phyloP scores from a whole-genome alignment of 2,329 filamentous ascomycete species.

The Pseudopithomyces maydicus region DNA sequence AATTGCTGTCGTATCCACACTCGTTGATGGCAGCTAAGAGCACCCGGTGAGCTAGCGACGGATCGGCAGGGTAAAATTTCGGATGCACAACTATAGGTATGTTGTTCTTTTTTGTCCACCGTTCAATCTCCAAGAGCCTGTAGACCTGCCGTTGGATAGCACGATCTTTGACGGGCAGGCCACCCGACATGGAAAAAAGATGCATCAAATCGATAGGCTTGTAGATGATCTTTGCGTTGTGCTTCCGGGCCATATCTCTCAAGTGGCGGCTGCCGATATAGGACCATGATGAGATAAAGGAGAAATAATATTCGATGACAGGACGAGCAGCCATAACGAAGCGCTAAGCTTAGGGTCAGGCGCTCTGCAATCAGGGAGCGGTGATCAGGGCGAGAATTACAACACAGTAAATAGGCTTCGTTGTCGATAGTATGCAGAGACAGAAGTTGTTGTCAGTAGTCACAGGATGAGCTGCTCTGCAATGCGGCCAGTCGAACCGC shows the following conservation, averaged over 20 bases:
- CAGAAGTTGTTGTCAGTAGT: too few relatives aligned
- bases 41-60: slow-evolving; percentile 36
- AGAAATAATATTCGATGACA: slow-evolving; percentile 29
- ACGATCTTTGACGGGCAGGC: slow-evolving; percentile 39
- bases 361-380: background rate
- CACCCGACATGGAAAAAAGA: slow-evolving; percentile 39
- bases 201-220: slow-evolving; percentile 38
- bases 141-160: slow-evolving; percentile 36
- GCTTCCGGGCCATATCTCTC: slow-evolving; percentile 20
- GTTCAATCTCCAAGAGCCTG: slow-evolving; percentile 22
- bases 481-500: too few relatives aligned
- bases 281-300: slow-evolving; percentile 40
- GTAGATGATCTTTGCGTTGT: slow-evolving; percentile 32
- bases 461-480: too few relatives aligned
- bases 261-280: slow-evolving; percentile 36
- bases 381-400: background rate
- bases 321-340: slow-evolving; percentile 2
- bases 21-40: slow-evolving; percentile 24
- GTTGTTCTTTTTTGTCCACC: slow-evolving; percentile 31
- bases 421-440: too few relatives aligned
- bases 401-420: background rate
- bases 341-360: background rate
- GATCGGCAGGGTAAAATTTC: slow-evolving; percentile 20
- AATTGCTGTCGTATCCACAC: slow-evolving; percentile 7
- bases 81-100: slow-evolving; percentile 34